A percentile compares a stretch with the other conserved stretches of the same genome.
These are phyloP conservation scores for Magnaporthiopsis poae DNA, from an alignment of 2,329 filamentous ascomycete genomes.

Conservation along the genomic window DNA sequence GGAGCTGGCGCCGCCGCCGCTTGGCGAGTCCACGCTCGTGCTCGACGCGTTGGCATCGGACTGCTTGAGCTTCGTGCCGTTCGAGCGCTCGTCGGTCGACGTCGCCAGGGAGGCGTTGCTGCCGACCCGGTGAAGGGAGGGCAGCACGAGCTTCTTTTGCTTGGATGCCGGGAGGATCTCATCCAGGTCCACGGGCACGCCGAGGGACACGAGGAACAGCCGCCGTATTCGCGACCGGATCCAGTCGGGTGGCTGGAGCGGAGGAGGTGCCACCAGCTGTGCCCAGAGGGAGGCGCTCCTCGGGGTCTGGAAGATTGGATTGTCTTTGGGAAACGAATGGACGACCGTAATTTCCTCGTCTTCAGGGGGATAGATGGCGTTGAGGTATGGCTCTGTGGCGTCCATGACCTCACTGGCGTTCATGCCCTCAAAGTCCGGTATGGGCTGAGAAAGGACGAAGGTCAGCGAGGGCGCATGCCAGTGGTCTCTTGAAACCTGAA, in stretches of 20 bases:
- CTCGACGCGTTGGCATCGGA: constrained; percentile 43
- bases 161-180: constrained; percentile 95
- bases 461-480: constrained; percentile 16
- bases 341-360: constrained; percentile 34
- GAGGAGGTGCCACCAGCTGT: constrained; percentile 87
- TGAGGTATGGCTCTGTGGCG: constrained; percentile 56
- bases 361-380: constrained; percentile 53
- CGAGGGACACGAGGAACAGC: constrained; percentile 88
- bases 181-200: constrained; percentile 90
- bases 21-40: constrained; percentile 50
- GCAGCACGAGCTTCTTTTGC: constrained; percentile 92
- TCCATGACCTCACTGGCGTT: constrained; percentile 49
- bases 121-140: constrained; percentile 54
- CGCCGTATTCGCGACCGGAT: constrained; percentile 89
- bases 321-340: constrained; percentile 41
- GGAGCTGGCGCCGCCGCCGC: constrained; percentile 17
- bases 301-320: constrained; percentile 69
- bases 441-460: constrained; percentile 35
- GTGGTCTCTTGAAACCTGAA: neutral
- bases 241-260: constrained; percentile 93
- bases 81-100: constrained; percentile 44
- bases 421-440: constrained; percentile 58
- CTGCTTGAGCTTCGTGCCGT: constrained; percentile 24
- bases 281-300: constrained; percentile 89
- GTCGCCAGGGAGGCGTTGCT: constrained; percentile 43